phyloP scores from a whole-genome alignment of 768 basidiomycete genomes.

The Podaxis sp. region DNA sequence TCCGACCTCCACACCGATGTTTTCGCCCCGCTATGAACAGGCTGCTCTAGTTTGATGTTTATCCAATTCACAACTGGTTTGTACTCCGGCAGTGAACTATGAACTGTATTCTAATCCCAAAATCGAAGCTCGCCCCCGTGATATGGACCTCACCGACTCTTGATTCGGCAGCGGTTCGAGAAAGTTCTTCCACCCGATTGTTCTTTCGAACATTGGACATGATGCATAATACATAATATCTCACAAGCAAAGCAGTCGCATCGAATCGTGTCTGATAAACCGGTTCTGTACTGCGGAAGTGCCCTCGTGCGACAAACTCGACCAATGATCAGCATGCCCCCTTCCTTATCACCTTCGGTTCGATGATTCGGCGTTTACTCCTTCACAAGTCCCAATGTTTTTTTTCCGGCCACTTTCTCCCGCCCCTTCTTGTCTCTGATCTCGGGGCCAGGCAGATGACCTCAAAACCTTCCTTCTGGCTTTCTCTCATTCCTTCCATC shows the following conservation, averaged over 20 bases:
- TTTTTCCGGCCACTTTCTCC: not conserved
- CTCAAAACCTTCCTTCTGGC: not conserved
- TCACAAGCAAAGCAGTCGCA: not conserved
- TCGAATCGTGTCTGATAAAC: not conserved
- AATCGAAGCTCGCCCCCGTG: not conserved
- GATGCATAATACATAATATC: not conserved
- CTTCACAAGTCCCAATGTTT: not conserved
- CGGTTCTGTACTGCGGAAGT: not conserved
- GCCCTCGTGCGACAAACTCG: not conserved
- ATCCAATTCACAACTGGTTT: not conserved
- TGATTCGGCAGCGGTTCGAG: not conserved
- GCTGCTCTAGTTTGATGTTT: not conserved
- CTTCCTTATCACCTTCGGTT: not conserved
- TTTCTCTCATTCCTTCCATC: not conserved
- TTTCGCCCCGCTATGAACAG: not conserved
- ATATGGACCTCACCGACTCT: not conserved
- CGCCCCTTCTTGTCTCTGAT: not conserved
- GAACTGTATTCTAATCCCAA: not conserved
- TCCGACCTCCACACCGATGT: not conserved
- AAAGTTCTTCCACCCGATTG: not conserved
- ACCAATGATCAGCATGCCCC: not conserved
- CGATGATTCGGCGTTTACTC: not conserved
- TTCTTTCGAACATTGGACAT: not conserved
- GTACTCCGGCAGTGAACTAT: not conserved
- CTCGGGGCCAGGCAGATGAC: not conserved